Evolutionary conservation across 2,329 filamentous ascomycete genomes (phyloP).

Genomic region (Lecanicillium sp.): DNA sequence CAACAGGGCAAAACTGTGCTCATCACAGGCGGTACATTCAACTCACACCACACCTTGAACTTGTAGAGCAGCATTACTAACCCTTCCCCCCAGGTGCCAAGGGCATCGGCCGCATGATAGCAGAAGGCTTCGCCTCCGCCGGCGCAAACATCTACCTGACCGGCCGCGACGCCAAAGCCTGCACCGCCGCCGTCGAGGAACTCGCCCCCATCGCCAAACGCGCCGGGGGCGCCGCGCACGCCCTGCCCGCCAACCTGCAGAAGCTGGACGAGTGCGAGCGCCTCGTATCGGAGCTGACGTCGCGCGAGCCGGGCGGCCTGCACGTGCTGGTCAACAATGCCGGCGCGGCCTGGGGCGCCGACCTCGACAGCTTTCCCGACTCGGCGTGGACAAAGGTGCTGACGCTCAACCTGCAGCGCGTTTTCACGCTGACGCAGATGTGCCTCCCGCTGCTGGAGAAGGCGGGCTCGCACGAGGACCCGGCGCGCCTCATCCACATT

Average conservation of each 20-base stretch:
- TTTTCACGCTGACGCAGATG: conserved; percentile 58
- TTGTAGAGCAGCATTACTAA: no score
- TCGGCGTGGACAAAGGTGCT: conserved; percentile 50
- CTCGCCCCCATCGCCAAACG: conserved; percentile 39
- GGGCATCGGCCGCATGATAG: conserved; percentile 62
- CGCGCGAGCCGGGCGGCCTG: conserved; percentile 39
- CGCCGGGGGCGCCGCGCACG: conserved; percentile 39
- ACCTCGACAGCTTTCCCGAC: conserved; percentile 52
- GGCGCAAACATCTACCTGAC: conserved; percentile 59
- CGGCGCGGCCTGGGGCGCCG: conserved; percentile 57
- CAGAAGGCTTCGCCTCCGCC: conserved; percentile 56
- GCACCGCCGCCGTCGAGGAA: conserved; percentile 46
- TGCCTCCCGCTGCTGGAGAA: conserved; percentile 51
- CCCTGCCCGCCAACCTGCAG: conserved; percentile 59
- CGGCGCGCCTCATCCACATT: conserved; percentile 56
- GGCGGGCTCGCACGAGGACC: conserved; percentile 32
- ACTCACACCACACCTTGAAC: not conserved
- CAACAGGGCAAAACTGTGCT: conserved; percentile 48
- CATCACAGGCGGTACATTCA: conserved; percentile 39
- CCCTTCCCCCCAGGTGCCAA: conserved; percentile 36
- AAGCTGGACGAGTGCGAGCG: conserved; percentile 45
- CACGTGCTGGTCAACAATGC: conserved; percentile 61
- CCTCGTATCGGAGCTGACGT: conserved; percentile 43
- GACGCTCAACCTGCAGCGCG: conserved; percentile 60
- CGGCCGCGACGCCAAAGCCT: conserved; percentile 53